phyloP scores from a whole-genome alignment of 352 stramenopile species.

The Thalassiosira livingstoniorum region DNA sequence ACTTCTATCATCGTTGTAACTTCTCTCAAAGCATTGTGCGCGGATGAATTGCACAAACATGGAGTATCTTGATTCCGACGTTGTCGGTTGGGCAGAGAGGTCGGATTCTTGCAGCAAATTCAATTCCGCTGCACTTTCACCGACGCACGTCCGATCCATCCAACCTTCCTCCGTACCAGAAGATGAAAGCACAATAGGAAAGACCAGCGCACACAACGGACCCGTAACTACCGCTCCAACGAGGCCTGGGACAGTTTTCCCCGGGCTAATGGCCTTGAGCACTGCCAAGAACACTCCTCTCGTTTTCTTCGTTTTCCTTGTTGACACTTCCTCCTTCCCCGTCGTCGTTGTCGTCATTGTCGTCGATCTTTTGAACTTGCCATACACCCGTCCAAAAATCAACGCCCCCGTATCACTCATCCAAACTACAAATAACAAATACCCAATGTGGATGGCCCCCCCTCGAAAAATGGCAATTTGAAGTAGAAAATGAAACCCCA shows the following conservation, averaged over 20 bases:
- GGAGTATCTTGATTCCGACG: too few relatives aligned
- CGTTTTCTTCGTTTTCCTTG: neutral
- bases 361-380: conserved; percentile 4
- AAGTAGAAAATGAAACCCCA: conserved; percentile 59
- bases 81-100: too few relatives aligned
- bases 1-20: too few relatives aligned
- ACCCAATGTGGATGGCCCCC: conserved; percentile 66
- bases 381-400: conserved; percentile 54
- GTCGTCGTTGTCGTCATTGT: conserved; percentile 5
- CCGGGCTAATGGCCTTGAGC: conserved; percentile 50
- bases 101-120: too few relatives aligned
- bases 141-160: too few relatives aligned
- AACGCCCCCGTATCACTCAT: conserved; percentile 82
- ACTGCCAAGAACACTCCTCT: conserved; percentile 25
- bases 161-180: too few relatives aligned
- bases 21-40: too few relatives aligned
- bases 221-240: conserved; percentile 45
- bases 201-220: conserved; percentile 44
- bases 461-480: conserved; percentile 24
- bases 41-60: too few relatives aligned
- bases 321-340: neutral
- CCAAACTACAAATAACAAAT: conserved; percentile 77
- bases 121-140: too few relatives aligned
- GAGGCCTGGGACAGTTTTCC: conserved; percentile 54
- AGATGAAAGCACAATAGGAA: conserved; percentile 42